Evolutionary conservation across 1,284 basidiomycete genomes (phyloP).

Genomic region (Boletellus dicymbophilus): DNA sequence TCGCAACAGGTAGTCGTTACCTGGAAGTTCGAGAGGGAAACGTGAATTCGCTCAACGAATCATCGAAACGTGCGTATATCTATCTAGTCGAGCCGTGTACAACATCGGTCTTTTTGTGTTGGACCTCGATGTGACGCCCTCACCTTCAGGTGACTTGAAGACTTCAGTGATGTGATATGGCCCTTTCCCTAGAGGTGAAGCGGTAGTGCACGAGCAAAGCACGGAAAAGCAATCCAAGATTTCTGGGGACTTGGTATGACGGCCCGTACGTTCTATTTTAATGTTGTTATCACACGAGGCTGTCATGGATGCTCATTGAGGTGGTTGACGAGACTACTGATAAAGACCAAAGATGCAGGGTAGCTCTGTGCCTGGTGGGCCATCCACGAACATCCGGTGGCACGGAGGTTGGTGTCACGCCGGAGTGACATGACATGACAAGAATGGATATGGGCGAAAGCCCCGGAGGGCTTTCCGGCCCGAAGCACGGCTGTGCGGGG

Average conservation of each 20-base stretch:
- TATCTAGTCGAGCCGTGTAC: constrained; percentile 46
- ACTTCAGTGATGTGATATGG: constrained; percentile 84
- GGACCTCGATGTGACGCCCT: constrained; percentile 53
- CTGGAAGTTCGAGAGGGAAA: neutral
- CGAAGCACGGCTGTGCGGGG: no score
- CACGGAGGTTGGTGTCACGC: no score
- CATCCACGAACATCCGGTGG: constrained; percentile 55
- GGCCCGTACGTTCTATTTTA: constrained; percentile 87
- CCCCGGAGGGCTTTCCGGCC: no score
- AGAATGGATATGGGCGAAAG: no score
- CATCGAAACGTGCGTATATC: constrained; percentile 48
- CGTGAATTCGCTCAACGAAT: neutral
- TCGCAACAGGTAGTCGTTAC: constrained; percentile 54
- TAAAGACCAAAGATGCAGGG: constrained; percentile 87
- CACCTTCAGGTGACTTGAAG: constrained; percentile 69
- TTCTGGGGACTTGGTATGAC: constrained; percentile 89
- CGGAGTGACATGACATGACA: no score
- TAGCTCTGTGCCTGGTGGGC: constrained; percentile 77
- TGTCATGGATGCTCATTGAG: constrained; percentile 50
- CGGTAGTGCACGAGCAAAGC: neutral
- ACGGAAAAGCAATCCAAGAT: constrained; percentile 84
- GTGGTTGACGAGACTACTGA: constrained; percentile 58
- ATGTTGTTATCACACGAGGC: constrained; percentile 5
- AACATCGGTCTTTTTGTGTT: constrained; percentile 57
- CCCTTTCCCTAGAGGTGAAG: constrained; percentile 60